These are phyloP conservation scores for Capsella bursapastoris DNA, from an alignment of 345 rosid genomes.

Conservation along the genomic window DNA sequence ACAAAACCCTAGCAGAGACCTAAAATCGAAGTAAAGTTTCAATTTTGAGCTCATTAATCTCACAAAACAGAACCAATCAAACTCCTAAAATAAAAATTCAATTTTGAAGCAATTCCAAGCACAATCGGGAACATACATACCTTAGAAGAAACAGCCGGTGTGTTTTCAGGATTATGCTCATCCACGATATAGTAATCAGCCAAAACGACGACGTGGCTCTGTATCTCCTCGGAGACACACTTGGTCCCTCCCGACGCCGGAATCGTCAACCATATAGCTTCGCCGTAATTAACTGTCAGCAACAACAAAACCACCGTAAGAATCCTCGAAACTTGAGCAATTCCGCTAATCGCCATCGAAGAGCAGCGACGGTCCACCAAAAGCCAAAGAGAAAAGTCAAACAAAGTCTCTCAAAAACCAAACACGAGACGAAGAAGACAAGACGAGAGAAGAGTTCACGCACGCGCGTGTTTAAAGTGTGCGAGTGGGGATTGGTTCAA, in stretches of 20 bases:
- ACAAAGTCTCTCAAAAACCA: constrained; percentile 12
- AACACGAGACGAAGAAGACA: constrained; percentile 15
- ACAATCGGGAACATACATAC: constrained; percentile 44
- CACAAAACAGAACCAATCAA: constrained; percentile 14
- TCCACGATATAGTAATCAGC: constrained; percentile 78
- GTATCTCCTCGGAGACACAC: constrained; percentile 96
- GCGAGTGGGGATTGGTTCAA: constrained; percentile 3
- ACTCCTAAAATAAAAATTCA: not conserved
- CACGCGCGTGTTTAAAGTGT: not conserved
- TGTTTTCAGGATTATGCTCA: constrained; percentile 56
- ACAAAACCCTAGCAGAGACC: constrained; percentile 16
- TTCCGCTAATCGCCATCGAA: constrained; percentile 39
- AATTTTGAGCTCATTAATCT: not conserved
- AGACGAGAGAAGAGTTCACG: constrained; percentile 25
- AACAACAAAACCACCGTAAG: constrained; percentile 34
- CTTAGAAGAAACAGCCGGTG: constrained; percentile 57
- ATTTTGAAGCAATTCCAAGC: constrained; percentile 10
- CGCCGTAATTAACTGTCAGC: constrained; percentile 37
- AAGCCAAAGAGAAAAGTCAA: constrained; percentile 25
- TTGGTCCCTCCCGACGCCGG: constrained; percentile 79
- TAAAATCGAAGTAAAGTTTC: not conserved
- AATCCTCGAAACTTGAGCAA: constrained; percentile 5
- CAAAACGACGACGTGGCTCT: constrained; percentile 75
- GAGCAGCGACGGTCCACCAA: constrained; percentile 23
- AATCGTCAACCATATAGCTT: constrained; percentile 80